Evolutionary conservation across 179 eudicot species (phyloP), one percentile per base, ranked within the genome.

Genomic region (Beta macrorhiza): DNA sequence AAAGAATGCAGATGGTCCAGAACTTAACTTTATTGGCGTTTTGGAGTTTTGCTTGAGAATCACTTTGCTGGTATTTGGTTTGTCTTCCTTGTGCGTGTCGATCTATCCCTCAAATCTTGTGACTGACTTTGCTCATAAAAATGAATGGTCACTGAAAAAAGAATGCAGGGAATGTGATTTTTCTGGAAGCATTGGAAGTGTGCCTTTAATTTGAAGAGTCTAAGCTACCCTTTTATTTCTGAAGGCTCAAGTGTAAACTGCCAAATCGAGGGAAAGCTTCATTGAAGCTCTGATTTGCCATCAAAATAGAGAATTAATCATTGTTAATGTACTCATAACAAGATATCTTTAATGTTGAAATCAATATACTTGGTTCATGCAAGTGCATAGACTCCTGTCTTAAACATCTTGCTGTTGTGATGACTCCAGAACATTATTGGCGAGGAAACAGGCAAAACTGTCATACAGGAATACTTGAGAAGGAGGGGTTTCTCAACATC

Each of bases 381-480:
- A 49, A 64, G 11, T 64, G 52, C 4, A 0, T n/a, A 29, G 9
- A 16, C 22, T 25, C 81, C 13, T 44, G 47, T 44, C 77, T 64
- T 57, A 74, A 52, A 44, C 56, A 47, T 75, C 11, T 70, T 62
- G 8, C 7, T 61, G 56, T 63, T 61, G 53, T 64, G 62, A 57
- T 85, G 78, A 11, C 81, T 67, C 45, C 89, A 97, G 99, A 97
- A 97, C 89, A 97, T 97, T 68, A 86, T 97, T 68, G 97, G 98
- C 19, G 92, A 92, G 82, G 97, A 97, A 87, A 83, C 91, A 86
- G 97, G 97, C 13, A 87, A 86, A 86, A 79, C 75, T 79, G 98
- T 94, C 74, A 97, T 88, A 70, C 86, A 88, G 74, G 99, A 97
- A 85, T 97, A 97, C 82, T 79, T 97, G 83, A 89, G 80, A 80